A percentile compares a stretch with the other conserved stretches of the same genome.
Conservation (phyloP, 352 stramenopile species). For the Phytophthora hybrid region DNA sequence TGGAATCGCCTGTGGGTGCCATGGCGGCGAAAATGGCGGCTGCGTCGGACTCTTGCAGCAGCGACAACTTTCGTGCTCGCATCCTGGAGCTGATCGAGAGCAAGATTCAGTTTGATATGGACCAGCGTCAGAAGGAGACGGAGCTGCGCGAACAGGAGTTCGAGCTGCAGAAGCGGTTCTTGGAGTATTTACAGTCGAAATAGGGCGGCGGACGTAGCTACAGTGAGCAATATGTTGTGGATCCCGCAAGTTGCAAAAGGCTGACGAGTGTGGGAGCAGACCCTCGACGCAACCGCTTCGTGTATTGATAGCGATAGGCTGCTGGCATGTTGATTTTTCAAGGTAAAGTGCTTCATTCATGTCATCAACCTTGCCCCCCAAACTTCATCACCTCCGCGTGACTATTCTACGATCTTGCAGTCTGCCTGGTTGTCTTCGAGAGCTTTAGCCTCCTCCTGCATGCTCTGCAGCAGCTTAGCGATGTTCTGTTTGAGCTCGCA, state of each 20-base stretch:
- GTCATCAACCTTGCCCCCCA: background rate
- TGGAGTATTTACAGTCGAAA: constrained; percentile 87
- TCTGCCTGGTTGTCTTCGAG: constrained; percentile 49
- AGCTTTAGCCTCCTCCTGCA: constrained; percentile 65
- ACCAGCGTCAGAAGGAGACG: constrained; percentile 78
- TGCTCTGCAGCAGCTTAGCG: constrained; percentile 61
- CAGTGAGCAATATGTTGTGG: background rate
- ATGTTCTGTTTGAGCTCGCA: constrained; percentile 75
- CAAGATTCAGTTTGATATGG: constrained; percentile 88
- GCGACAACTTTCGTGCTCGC: constrained; percentile 63
- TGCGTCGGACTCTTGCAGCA: constrained; percentile 30
- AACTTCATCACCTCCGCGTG: background rate
- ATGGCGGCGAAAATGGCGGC: constrained; percentile 7
- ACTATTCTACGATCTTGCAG: constrained; percentile 25
- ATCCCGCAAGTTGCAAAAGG: background rate
- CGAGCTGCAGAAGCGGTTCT: constrained; percentile 82
- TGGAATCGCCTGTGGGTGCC: constrained; percentile 15
- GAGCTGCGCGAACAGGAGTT: constrained; percentile 84
- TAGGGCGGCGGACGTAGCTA: constrained; percentile 27
- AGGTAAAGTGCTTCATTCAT: constrained; percentile 22
- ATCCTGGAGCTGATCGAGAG: constrained; percentile 80
- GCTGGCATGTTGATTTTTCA: constrained; percentile 9
- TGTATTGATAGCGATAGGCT: constrained; percentile 7
- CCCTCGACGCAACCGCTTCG: background rate
- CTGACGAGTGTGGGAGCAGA: background rate